phyloP scores from a whole-genome alignment of 352 stramenopile genomes.

The Thalassiosira exigua region DNA sequence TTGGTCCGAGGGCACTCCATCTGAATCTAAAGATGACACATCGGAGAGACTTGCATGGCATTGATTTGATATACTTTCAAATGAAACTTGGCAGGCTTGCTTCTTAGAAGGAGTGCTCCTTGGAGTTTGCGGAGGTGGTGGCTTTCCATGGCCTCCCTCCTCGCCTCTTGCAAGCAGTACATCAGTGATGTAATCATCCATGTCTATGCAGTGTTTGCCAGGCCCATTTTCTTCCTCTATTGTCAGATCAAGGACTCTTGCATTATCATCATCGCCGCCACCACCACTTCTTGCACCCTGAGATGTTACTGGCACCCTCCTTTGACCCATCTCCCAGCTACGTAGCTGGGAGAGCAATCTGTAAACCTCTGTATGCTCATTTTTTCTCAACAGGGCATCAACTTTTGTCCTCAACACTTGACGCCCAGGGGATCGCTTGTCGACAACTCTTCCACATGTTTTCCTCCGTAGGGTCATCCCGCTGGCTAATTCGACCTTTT shows the following conservation, averaged over 20 bases:
- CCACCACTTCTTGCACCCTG: background rate
- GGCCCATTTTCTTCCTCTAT: background rate
- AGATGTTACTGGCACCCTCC: constrained; percentile 18
- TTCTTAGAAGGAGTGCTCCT: constrained; percentile 15
- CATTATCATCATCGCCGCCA: constrained; percentile 10
- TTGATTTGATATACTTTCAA: background rate
- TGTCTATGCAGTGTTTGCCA: constrained; percentile 1
- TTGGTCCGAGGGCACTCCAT: too few relatives aligned
- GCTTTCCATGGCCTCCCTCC: too few relatives aligned
- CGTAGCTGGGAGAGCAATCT: constrained; percentile 40
- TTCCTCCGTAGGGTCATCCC: constrained; percentile 40
- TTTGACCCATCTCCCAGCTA: constrained; percentile 40
- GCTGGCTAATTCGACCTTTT: constrained; percentile 25
- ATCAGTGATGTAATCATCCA: constrained; percentile 24
- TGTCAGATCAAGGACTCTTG: background rate
- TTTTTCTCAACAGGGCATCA: constrained; percentile 23
- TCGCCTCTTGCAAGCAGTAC: background rate
- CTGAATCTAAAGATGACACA: background rate
- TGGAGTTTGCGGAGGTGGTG: too few relatives aligned
- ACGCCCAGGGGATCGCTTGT: constrained; percentile 29
- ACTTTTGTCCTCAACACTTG: constrained; percentile 23
- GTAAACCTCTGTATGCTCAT: constrained; percentile 31
- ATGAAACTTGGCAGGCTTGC: background rate
- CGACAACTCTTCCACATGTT: constrained; percentile 23
- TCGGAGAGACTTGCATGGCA: background rate